phyloP scores from a whole-genome alignment of 2,329 filamentous ascomycete genomes.

The Diaporthe aspalathi region DNA sequence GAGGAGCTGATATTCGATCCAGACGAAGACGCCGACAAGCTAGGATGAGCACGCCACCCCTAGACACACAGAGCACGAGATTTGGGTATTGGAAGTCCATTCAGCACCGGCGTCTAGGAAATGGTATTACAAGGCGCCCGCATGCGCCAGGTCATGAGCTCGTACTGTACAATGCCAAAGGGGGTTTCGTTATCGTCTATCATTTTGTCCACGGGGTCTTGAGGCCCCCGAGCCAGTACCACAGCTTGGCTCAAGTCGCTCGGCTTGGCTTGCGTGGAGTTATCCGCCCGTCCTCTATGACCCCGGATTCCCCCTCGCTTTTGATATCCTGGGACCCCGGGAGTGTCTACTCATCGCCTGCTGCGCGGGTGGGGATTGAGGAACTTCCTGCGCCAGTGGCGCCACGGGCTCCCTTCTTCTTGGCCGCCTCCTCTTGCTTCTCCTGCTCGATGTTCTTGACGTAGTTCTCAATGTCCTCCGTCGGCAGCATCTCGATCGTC shows the following conservation, averaged over 20 bases:
- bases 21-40: slow-evolving; percentile 76
- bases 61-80: background rate
- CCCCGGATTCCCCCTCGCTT: background rate
- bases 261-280: background rate
- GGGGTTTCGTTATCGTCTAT: slow-evolving; percentile 29
- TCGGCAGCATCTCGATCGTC: slow-evolving; percentile 89
- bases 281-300: background rate
- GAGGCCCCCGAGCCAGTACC: background rate
- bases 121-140: slow-evolving; percentile 40
- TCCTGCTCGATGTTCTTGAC: slow-evolving; percentile 99
- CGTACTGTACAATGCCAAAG: slow-evolving; percentile 39
- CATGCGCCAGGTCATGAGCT: slow-evolving; percentile 39
- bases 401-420: slow-evolving; percentile 88
- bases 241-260: background rate
- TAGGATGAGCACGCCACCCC: slow-evolving; percentile 67
- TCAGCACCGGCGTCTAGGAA: slow-evolving; percentile 39
- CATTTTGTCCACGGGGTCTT: slow-evolving; percentile 30
- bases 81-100: slow-evolving; percentile 26
- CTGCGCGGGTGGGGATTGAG: slow-evolving; percentile 77
- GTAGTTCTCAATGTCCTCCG: slow-evolving; percentile 95
- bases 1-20: slow-evolving; percentile 74
- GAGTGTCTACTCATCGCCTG: slow-evolving; percentile 46
- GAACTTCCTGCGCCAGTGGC: slow-evolving; percentile 74
- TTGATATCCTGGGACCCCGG: background rate
- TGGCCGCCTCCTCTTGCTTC: slow-evolving; percentile 98